A percentile compares a stretch with the other conserved stretches of the same genome.
Conservation (phyloP, 2,329 filamentous ascomycete genomes). For the Cladosporium sphaerospermum region DNA sequence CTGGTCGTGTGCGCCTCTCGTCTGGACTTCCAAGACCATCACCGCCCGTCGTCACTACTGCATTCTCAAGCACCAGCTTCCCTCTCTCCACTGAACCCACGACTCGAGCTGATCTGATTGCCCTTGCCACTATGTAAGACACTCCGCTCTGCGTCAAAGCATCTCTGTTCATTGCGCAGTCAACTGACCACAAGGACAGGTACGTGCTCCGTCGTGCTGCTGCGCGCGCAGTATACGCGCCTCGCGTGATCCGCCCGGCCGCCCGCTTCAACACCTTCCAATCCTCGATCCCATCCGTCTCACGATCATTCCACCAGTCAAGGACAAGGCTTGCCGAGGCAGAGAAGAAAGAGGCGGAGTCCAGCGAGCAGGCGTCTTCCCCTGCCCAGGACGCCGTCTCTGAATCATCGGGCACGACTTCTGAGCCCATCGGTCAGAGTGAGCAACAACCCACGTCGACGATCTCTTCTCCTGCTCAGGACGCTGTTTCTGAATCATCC, state of each 20-base stretch:
- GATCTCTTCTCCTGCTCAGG: slow-evolving; percentile 8
- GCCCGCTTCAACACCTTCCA: slow-evolving; percentile 30
- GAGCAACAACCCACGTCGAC: neutral
- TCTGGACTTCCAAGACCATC: no score
- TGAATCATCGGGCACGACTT: slow-evolving; percentile 19
- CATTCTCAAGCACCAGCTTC: no score
- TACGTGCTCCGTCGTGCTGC: slow-evolving; percentile 53
- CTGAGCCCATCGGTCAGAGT: slow-evolving; percentile 14
- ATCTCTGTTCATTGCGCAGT: no score
- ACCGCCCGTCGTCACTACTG: no score
- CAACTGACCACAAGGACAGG: slow-evolving; percentile 33
- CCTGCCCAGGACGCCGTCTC: slow-evolving; percentile 14
- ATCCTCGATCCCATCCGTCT: slow-evolving; percentile 31
- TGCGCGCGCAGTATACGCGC: slow-evolving; percentile 47
- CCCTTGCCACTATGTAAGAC: no score
- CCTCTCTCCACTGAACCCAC: no score
- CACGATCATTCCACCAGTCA: slow-evolving; percentile 35
- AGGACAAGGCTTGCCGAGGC: slow-evolving; percentile 25
- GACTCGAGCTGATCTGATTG: no score
- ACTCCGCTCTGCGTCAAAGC: no score
- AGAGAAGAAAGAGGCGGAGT: slow-evolving; percentile 32
- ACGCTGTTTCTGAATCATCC: slow-evolving; percentile 17
- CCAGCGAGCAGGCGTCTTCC: slow-evolving; percentile 15
- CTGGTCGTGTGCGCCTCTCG: no score
- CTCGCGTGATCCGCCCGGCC: slow-evolving; percentile 28